A percentile compares a stretch with the other conserved stretches of the same genome.
phyloP scores from a whole-genome alignment of 176 grass and related monocot species.

The Ampelocalamus luodianensis region DNA sequence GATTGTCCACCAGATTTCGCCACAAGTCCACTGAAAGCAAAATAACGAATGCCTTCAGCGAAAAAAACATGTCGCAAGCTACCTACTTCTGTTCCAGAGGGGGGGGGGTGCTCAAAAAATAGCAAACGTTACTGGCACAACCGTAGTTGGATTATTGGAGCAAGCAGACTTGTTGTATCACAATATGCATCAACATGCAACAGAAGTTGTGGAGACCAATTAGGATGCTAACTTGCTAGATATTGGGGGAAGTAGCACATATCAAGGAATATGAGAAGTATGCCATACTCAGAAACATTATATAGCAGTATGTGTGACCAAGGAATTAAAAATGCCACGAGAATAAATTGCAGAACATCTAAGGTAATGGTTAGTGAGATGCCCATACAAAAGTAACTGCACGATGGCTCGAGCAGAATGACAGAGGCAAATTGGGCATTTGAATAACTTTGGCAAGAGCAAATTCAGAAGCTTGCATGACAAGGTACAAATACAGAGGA shows the following conservation, averaged over 20 bases:
- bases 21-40: conserved; percentile 63
- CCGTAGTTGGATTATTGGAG: background rate
- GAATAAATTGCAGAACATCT: background rate
- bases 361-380: background rate
- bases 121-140: background rate
- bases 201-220: background rate
- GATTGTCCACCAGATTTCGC: conserved; percentile 69
- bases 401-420: background rate
- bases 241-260: background rate
- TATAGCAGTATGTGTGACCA: background rate
- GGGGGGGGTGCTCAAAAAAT: background rate
- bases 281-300: background rate
- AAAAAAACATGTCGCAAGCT: background rate
- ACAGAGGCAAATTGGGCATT: background rate
- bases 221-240: background rate
- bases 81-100: background rate
- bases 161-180: background rate
- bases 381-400: background rate
- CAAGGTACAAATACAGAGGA: background rate
- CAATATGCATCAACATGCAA: background rate
- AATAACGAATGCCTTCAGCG: background rate
- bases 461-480: background rate
- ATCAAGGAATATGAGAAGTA: background rate
- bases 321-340: background rate
- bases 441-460: background rate